Conservation (phyloP, 768 basidiomycete species). For the Crucibulum laeve region DNA sequence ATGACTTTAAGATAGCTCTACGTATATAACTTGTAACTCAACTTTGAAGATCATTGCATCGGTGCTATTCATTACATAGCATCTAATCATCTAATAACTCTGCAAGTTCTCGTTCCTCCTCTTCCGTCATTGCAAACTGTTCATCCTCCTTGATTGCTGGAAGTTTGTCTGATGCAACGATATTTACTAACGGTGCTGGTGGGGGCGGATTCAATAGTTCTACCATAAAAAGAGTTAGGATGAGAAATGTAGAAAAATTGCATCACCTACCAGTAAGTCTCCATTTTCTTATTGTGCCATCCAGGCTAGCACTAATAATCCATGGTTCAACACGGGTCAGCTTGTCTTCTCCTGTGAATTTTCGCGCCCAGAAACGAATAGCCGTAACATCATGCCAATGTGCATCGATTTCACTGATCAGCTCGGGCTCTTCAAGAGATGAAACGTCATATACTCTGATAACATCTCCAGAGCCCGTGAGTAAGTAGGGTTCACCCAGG, state of each 20-base stretch:
- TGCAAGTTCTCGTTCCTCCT: constrained; percentile 86
- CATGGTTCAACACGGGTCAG: constrained; percentile 63
- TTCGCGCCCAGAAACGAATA: constrained; percentile 68
- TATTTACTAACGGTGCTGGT: constrained; percentile 6
- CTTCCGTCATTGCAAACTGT: constrained; percentile 63
- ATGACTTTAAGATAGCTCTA: too few relatives aligned
- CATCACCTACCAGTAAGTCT: constrained; percentile 50
- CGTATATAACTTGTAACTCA: too few relatives aligned
- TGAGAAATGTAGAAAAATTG: background rate
- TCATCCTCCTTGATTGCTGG: constrained; percentile 9
- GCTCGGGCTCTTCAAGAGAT: constrained; percentile 57
- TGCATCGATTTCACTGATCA: constrained; percentile 73
- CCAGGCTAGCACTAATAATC: constrained; percentile 81
- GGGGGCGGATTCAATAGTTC: constrained; percentile 36
- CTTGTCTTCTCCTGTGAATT: constrained; percentile 36
- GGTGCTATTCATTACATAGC: background rate
- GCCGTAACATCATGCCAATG: constrained; percentile 89
- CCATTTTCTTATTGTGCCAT: constrained; percentile 88
- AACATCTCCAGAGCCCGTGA: constrained; percentile 83
- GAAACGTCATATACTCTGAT: constrained; percentile 81
- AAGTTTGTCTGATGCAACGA: background rate
- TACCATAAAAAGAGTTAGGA: constrained; percentile 11
- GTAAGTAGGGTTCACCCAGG: constrained; percentile 65
- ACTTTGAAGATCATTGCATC: background rate
- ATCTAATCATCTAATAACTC: constrained; percentile 58